Percentiles rank a stretch among this genome's conserved stretches.
These are phyloP conservation scores for Neoscytalidium dimidiatum DNA, from an alignment of 2,329 filamentous ascomycete species.

Conservation along the genomic window DNA sequence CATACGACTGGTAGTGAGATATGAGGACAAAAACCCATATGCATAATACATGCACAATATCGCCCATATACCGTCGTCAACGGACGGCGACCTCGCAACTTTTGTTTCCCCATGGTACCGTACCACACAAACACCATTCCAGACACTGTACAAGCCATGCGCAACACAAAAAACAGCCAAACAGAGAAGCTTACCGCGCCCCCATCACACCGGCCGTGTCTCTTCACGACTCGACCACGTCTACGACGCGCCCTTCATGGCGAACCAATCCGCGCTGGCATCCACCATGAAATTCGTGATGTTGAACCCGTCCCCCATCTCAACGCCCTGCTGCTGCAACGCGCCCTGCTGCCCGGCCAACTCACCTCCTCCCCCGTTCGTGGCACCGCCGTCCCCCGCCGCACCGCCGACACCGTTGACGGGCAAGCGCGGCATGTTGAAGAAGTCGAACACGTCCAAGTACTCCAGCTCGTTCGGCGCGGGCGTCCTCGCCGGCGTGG, in stretches of 20 bases:
- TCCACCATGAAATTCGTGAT: constrained; percentile 79
- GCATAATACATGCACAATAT: too few relatives aligned
- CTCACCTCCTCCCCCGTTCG: neutral
- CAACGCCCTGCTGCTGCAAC: neutral
- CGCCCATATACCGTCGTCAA: too few relatives aligned
- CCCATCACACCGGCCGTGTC: too few relatives aligned
- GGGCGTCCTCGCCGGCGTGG: constrained; percentile 55
- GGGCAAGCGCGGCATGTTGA: constrained; percentile 80
- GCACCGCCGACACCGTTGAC: constrained; percentile 31
- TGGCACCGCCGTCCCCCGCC: constrained; percentile 15
- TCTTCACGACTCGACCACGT: too few relatives aligned
- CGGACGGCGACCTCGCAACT: too few relatives aligned
- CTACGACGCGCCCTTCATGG: constrained; percentile 49
- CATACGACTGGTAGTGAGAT: too few relatives aligned
- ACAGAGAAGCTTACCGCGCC: too few relatives aligned
- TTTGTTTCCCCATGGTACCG: too few relatives aligned
- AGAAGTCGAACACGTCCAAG: constrained; percentile 91
- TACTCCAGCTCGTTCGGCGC: constrained; percentile 85
- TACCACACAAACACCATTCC: too few relatives aligned
- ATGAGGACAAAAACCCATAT: too few relatives aligned
- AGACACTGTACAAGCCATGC: too few relatives aligned
- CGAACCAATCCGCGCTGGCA: constrained; percentile 72
- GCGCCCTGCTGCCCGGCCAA: neutral
- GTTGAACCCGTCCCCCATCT: constrained; percentile 54
- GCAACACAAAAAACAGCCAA: too few relatives aligned